phyloP scores from a whole-genome alignment of 768 basidiomycete genomes.

The Psilocybe cubensis region DNA sequence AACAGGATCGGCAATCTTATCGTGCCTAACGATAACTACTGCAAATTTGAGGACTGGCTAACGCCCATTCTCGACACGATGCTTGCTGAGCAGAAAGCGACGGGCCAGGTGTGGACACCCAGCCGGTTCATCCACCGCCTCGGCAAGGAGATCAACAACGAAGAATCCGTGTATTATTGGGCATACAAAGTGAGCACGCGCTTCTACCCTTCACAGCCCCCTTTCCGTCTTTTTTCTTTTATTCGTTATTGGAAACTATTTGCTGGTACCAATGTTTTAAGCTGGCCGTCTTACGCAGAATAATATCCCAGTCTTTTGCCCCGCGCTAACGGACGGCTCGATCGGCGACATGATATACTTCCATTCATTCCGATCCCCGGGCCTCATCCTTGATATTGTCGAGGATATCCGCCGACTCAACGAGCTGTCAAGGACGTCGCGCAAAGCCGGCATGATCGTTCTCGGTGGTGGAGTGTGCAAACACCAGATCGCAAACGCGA shows the following conservation, averaged over 20 bases:
- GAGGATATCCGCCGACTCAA: slow-evolving; percentile 92
- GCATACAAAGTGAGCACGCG: slow-evolving; percentile 86
- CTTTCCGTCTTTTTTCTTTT: no score
- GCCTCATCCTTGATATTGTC: slow-evolving; percentile 91
- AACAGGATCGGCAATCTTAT: slow-evolving; percentile 97
- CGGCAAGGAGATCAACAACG: slow-evolving; percentile 97
- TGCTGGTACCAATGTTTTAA: background rate
- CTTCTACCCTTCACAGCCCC: no score
- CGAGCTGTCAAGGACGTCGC: slow-evolving; percentile 83
- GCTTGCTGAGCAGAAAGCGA: slow-evolving; percentile 83
- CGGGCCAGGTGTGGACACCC: slow-evolving; percentile 84
- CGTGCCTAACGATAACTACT: slow-evolving; percentile 98
- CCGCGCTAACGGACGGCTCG: slow-evolving; percentile 96
- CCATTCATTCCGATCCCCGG: slow-evolving; percentile 89
- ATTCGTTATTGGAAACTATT: no score
- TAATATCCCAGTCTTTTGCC: slow-evolving; percentile 98
- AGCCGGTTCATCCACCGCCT: slow-evolving; percentile 89
- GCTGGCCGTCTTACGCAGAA: slow-evolving; percentile 66
- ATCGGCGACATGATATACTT: slow-evolving; percentile 99
- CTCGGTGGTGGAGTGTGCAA: slow-evolving; percentile 99
- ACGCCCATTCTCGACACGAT: slow-evolving; percentile 89
- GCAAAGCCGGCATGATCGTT: slow-evolving; percentile 97
- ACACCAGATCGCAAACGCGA: slow-evolving; percentile 99
- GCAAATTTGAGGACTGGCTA: slow-evolving; percentile 99
- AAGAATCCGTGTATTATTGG: slow-evolving; percentile 99